Evolutionary conservation across 2,329 filamentous ascomycete species (phyloP).

Genomic region (Pseudogymnoascus sp.): DNA sequence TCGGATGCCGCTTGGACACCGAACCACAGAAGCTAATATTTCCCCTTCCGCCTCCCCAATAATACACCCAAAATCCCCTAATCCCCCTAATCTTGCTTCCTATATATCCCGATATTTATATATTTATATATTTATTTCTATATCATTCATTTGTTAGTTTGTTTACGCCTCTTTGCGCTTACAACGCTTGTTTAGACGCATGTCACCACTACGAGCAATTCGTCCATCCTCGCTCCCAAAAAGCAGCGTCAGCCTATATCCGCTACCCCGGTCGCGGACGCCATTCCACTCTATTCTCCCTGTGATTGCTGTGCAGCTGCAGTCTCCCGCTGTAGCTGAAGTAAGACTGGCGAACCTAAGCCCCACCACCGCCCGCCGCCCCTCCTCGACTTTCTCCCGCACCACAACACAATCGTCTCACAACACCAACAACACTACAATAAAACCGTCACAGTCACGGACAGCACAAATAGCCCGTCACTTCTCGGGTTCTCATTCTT

Average conservation of each 20-base stretch:
- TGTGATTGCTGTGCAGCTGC: conserved; percentile 6
- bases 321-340: conserved; percentile 2
- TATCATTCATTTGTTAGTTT: not conserved
- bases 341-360: conserved; percentile 12
- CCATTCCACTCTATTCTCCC: conserved; percentile 1
- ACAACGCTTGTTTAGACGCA: conserved; percentile 26
- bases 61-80: not conserved
- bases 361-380: conserved; percentile 12
- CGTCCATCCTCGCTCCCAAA: not conserved
- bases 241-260: not conserved
- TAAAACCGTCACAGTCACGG: conserved; percentile 14
- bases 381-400: conserved; percentile 15
- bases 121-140: not conserved
- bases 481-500: conserved; percentile 33
- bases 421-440: conserved; percentile 15
- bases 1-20: not conserved
- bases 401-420: conserved; percentile 10
- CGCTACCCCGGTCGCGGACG: not conserved
- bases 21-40: not conserved
- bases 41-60: not conserved
- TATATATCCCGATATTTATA: conserved; percentile 2
- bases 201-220: conserved; percentile 25
- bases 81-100: not conserved
- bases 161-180: not conserved
- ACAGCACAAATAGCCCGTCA: conserved; percentile 39